Evolutionary conservation across 306 rosid genomes (phyloP).

Genomic region (Pterocarpus macrocarpus): DNA sequence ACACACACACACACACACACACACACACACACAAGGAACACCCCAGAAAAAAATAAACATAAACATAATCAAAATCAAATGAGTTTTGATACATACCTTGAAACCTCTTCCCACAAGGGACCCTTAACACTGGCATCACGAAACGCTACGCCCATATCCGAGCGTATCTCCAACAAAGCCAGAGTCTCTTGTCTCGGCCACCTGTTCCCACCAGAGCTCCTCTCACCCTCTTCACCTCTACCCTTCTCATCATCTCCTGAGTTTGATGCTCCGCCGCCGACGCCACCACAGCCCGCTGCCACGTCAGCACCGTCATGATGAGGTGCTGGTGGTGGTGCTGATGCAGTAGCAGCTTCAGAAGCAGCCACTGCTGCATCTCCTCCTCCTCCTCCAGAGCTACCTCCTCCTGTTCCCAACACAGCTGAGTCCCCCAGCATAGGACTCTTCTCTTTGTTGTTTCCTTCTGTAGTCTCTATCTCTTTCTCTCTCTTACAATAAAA

Average conservation of each 20-base stretch:
- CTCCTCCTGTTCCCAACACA: slow-evolving; percentile 58
- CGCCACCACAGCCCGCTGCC: slow-evolving; percentile 23
- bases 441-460: slow-evolving; percentile 42
- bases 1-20: too few species aligned
- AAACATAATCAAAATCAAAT: background rate
- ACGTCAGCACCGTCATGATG: slow-evolving; percentile 38
- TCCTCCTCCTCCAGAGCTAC: slow-evolving; percentile 57
- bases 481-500: slow-evolving; percentile 12
- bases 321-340: slow-evolving; percentile 27
- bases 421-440: slow-evolving; percentile 89
- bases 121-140: slow-evolving; percentile 91
- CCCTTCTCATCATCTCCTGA: slow-evolving; percentile 77
- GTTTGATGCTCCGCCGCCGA: slow-evolving; percentile 58
- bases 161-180: slow-evolving; percentile 85
- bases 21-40: background rate
- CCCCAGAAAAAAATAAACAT: background rate
- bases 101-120: slow-evolving; percentile 98
- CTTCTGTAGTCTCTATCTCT: slow-evolving; percentile 25
- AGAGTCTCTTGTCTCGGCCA: slow-evolving; percentile 96
- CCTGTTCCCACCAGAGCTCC: slow-evolving; percentile 82
- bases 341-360: background rate
- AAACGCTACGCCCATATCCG: slow-evolving; percentile 93
- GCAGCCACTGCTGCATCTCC: slow-evolving; percentile 45
- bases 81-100: slow-evolving; percentile 58
- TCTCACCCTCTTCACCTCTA: slow-evolving; percentile 65